Percentiles rank a stretch among this genome's conserved stretches.
Evolutionary conservation across 1,139 yeast genomes (phyloP).

Genomic region (Scheffersomyces titani): DNA sequence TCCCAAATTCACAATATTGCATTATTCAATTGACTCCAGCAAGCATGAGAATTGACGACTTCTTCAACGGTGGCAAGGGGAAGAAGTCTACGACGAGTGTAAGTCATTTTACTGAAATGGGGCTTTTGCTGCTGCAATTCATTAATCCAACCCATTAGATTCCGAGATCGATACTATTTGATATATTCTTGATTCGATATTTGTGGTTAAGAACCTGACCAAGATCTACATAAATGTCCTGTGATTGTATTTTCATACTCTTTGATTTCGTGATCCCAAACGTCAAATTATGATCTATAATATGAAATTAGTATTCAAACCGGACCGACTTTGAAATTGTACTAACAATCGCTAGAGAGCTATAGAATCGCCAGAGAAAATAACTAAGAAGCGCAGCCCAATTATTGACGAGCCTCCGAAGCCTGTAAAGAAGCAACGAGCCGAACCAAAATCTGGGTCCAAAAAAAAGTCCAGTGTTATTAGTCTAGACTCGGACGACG

Average conservation of each 20-base stretch:
- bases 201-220: background rate
- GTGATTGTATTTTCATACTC: background rate
- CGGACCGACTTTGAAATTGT: background rate
- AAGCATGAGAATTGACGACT: background rate
- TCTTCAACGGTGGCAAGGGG: background rate
- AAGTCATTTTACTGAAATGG: background rate
- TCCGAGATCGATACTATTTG: background rate
- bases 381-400: background rate
- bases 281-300: background rate
- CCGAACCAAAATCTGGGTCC: background rate
- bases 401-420: background rate
- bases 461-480: conserved; percentile 7
- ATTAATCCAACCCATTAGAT: background rate
- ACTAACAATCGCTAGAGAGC: background rate
- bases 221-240: background rate
- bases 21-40: background rate
- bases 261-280: background rate
- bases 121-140: background rate
- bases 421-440: background rate
- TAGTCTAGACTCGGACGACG: conserved; percentile 20
- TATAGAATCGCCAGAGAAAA: background rate
- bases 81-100: background rate
- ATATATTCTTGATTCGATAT: background rate
- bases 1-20: background rate
- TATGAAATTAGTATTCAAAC: background rate